Evolutionary conservation across 2,329 filamentous ascomycete species (phyloP).

Genomic region (Cercospora berteroae): DNA sequence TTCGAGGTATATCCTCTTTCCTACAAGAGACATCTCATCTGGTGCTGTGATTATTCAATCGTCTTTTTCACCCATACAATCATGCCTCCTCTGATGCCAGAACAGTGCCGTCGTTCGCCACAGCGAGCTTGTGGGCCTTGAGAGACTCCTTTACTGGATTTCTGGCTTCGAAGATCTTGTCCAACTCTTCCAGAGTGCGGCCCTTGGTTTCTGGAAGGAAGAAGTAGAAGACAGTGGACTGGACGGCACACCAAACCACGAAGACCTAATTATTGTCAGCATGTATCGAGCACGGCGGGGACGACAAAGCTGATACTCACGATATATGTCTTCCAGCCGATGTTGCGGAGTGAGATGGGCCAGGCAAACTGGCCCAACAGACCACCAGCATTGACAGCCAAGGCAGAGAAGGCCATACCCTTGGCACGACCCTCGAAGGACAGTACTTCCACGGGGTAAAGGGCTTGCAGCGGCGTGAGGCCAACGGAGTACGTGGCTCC

Average conservation of each 20-base stretch:
- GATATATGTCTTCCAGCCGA: constrained; percentile 32
- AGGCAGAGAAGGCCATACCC: constrained; percentile 46
- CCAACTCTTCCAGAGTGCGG: constrained; percentile 47
- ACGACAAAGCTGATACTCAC: background rate
- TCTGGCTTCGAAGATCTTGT: constrained; percentile 43
- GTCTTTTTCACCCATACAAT: background rate
- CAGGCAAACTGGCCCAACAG: constrained; percentile 41
- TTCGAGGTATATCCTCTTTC: background rate
- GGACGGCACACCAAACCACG: constrained; percentile 36
- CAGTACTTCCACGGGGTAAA: constrained; percentile 50
- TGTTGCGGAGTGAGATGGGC: constrained; percentile 31
- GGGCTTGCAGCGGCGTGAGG: constrained; percentile 34
- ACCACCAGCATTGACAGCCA: constrained; percentile 46
- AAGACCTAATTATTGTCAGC: constrained; percentile 24
- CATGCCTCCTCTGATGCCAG: constrained; percentile 28
- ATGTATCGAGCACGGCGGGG: background rate
- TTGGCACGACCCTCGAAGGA: constrained; percentile 48
- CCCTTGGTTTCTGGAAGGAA: constrained; percentile 44
- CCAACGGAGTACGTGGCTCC: constrained; percentile 38
- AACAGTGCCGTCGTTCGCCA: constrained; percentile 27
- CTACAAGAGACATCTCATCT: background rate
- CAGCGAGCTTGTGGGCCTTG: constrained; percentile 28
- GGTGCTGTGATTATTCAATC: background rate
- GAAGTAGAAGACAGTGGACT: constrained; percentile 37
- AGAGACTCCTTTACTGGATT: constrained; percentile 42